Evolutionary conservation across 805 yeast genomes (phyloP).

Genomic region (Clavispora santaluciae): DNA sequence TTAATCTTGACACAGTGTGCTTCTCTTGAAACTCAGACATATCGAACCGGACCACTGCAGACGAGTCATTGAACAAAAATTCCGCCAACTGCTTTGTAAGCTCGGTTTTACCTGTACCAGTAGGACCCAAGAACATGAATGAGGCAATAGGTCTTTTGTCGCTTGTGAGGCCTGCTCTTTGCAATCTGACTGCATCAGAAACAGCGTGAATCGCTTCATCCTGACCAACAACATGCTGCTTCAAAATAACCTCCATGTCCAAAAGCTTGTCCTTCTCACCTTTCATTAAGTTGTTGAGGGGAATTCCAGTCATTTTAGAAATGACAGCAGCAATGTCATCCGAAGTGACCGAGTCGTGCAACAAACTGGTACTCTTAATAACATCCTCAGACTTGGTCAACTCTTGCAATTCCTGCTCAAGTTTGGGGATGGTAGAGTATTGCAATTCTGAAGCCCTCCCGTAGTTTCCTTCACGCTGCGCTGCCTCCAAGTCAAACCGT

Average conservation of each 20-base stretch:
- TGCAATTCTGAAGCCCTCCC: conserved; percentile 86
- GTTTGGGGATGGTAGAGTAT: conserved; percentile 78
- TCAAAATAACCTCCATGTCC: conserved; percentile 78
- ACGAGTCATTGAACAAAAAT: conserved; percentile 84
- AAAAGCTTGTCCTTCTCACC: conserved; percentile 91
- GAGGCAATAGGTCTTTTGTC: conserved; percentile 95
- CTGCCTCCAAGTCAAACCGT: conserved; percentile 72
- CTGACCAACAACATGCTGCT: conserved; percentile 84
- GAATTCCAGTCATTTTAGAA: conserved; percentile 93
- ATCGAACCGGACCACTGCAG: conserved; percentile 85
- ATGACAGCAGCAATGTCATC: conserved; percentile 93
- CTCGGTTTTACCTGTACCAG: conserved; percentile 98
- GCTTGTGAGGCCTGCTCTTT: conserved; percentile 93
- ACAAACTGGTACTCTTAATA: conserved; percentile 30
- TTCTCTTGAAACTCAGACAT: conserved; percentile 98
- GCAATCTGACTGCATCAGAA: conserved; percentile 91
- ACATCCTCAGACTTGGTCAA: conserved; percentile 34
- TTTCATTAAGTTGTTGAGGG: conserved; percentile 82
- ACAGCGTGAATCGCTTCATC: conserved; percentile 90
- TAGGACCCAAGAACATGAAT: conserved; percentile 95
- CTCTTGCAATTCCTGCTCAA: conserved; percentile 58
- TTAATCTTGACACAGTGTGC: conserved; percentile 82
- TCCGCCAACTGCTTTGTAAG: conserved; percentile 89
- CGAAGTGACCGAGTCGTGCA: conserved; percentile 90
- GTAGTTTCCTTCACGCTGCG: conserved; percentile 80